These are phyloP conservation scores for Colletotrichum musicola DNA, from an alignment of 2,329 filamentous ascomycete genomes.

Conservation along the genomic window DNA sequence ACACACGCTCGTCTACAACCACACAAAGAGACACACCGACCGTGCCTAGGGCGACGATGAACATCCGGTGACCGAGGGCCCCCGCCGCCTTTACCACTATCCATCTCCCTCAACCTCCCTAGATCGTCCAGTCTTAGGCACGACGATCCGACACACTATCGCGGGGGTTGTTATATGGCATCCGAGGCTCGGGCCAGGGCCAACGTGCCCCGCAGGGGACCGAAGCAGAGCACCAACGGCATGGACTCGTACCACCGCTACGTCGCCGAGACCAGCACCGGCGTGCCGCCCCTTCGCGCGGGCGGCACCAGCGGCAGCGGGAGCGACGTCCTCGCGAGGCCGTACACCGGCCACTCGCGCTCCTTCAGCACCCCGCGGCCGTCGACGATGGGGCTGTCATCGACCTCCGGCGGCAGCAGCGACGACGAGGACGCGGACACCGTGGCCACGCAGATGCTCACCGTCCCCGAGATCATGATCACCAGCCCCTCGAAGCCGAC, in stretches of 20 bases:
- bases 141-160: not conserved
- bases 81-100: not conserved
- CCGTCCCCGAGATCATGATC: constrained; percentile 30
- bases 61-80: constrained; percentile 16
- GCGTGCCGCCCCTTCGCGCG: constrained; percentile 17
- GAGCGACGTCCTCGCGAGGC: constrained; percentile 14
- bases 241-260: constrained; percentile 40
- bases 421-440: not conserved
- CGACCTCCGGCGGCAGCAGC: not conserved
- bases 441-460: not conserved
- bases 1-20: too few species aligned
- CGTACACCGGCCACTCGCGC: constrained; percentile 35
- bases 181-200: constrained; percentile 36
- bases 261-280: constrained; percentile 34
- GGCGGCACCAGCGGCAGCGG: constrained; percentile 15
- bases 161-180: constrained; percentile 27
- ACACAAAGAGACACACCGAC: not conserved
- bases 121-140: not conserved
- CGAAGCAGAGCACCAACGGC: constrained; percentile 34
- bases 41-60: constrained; percentile 23
- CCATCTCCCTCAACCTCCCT: not conserved
- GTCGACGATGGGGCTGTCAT: not conserved
- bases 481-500: constrained; percentile 25
- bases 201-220: constrained; percentile 37
- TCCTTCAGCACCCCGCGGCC: constrained; percentile 38